Conservation (phyloP, 23 red algal genomes). For the Cyanidium caldarium region DNA sequence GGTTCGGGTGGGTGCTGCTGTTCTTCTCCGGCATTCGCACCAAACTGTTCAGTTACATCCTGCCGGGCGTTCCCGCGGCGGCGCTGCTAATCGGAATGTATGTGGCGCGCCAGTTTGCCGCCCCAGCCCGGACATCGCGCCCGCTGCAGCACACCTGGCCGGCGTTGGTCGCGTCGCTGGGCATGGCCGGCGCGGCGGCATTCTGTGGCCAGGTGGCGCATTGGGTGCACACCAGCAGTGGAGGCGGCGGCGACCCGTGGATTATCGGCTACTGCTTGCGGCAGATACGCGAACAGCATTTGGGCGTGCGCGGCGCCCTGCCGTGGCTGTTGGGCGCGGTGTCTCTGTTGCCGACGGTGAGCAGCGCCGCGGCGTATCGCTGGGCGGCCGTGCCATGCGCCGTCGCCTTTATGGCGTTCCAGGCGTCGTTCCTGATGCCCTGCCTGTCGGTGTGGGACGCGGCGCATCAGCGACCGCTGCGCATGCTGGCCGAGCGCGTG, state of each 20-base stretch:
- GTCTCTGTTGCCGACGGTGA: neutral
- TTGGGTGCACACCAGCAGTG: neutral
- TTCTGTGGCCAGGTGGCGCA: neutral
- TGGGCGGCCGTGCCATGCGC: neutral
- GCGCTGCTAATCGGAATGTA: constrained; percentile 11
- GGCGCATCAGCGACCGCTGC: constrained; percentile 8
- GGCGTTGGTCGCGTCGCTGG: neutral
- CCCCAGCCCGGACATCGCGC: neutral
- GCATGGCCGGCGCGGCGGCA: neutral
- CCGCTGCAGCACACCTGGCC: no score
- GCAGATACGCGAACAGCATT: neutral
- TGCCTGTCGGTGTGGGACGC: constrained; percentile 10
- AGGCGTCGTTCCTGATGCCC: constrained; percentile 1
- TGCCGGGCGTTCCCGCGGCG: constrained; percentile 10
- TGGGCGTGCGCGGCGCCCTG: constrained; percentile 1
- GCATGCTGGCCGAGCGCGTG: neutral
- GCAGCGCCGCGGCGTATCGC: neutral
- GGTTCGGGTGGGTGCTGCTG: neutral
- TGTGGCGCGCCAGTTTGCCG: neutral
- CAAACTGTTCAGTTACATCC: constrained; percentile 18
- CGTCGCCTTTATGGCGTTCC: neutral
- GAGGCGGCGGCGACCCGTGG: constrained; percentile 10
- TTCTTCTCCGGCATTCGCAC: constrained; percentile 24
- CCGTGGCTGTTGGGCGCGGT: constrained; percentile 10
- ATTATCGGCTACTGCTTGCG: constrained; percentile 3